These are phyloP conservation scores for Colletotrichum sp. DNA, from an alignment of 2,329 filamentous ascomycete species.

Conservation along the genomic window DNA sequence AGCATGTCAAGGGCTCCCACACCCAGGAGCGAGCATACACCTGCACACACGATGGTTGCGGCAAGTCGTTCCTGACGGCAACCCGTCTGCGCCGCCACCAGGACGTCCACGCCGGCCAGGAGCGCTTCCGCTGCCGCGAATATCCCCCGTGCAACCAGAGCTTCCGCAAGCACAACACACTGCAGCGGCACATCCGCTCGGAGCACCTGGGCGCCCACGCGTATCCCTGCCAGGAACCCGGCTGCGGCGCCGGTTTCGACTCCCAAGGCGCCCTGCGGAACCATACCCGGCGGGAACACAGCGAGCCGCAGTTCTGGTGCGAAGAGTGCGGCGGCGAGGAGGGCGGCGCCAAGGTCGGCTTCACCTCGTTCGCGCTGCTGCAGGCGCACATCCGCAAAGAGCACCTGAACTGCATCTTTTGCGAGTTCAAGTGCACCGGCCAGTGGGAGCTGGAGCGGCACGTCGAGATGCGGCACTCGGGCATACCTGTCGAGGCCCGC, in stretches of 20 bases:
- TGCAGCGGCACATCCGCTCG: slow-evolving; percentile 80
- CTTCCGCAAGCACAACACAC: slow-evolving; percentile 87
- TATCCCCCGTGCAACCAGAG: slow-evolving; percentile 74
- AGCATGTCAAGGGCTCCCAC: slow-evolving; percentile 85
- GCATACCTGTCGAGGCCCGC: slow-evolving; percentile 63
- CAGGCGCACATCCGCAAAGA: slow-evolving; percentile 74
- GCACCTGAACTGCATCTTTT: slow-evolving; percentile 80
- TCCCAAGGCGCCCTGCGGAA: slow-evolving; percentile 72
- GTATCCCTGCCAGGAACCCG: slow-evolving; percentile 68
- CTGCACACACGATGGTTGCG: slow-evolving; percentile 76
- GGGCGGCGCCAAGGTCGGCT: slow-evolving; percentile 56
- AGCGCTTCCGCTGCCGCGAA: slow-evolving; percentile 76
- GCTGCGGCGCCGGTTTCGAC: slow-evolving; percentile 75
- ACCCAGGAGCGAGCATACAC: slow-evolving; percentile 69
- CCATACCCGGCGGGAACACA: slow-evolving; percentile 75
- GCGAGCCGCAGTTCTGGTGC: slow-evolving; percentile 75
- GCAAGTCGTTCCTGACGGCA: slow-evolving; percentile 81
- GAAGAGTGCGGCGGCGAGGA: slow-evolving; percentile 66
- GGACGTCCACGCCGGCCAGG: slow-evolving; percentile 77
- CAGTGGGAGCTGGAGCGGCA: slow-evolving; percentile 75
- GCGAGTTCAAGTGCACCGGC: slow-evolving; percentile 70
- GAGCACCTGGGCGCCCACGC: slow-evolving; percentile 76
- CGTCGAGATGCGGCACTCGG: slow-evolving; percentile 77
- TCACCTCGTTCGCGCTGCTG: slow-evolving; percentile 74
- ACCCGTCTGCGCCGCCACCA: slow-evolving; percentile 79